Percentiles rank a stretch among this genome's conserved stretches.
These are phyloP conservation scores for Thamnidium elegans DNA, from an alignment of 192 early-diverging fungal species.

Conservation along the genomic window DNA sequence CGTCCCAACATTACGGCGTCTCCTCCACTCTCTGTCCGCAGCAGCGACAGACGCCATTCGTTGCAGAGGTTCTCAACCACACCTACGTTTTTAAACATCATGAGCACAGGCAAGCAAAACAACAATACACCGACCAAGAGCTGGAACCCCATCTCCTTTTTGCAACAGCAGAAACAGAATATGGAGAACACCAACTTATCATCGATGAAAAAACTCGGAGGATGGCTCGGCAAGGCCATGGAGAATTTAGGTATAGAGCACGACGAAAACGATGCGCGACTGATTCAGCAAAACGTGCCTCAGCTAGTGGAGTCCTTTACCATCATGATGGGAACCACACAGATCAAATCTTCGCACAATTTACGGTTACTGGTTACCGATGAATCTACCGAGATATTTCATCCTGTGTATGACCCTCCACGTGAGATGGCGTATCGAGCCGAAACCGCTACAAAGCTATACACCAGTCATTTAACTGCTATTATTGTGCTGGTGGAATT, in stretches of 20 bases:
- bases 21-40: slow-evolving; percentile 2
- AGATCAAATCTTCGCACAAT: slow-evolving; percentile 74
- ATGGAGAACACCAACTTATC: slow-evolving; percentile 44
- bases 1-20: slow-evolving; percentile 5
- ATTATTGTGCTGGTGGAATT: slow-evolving; percentile 46
- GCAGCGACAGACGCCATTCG: slow-evolving; percentile 9
- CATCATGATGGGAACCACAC: slow-evolving; percentile 64
- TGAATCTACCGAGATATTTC: slow-evolving; percentile 42
- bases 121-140: slow-evolving; percentile 6
- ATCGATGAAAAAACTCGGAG: slow-evolving; percentile 48
- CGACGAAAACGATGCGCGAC: slow-evolving; percentile 37
- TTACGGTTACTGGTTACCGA: slow-evolving; percentile 56
- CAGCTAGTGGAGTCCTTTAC: slow-evolving; percentile 73
- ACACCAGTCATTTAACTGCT: slow-evolving; percentile 59
- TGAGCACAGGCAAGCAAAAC: neutral
- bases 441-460: slow-evolving; percentile 64
- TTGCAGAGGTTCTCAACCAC: slow-evolving; percentile 1
- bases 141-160: slow-evolving; percentile 52
- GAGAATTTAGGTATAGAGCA: slow-evolving; percentile 60
- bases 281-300: slow-evolving; percentile 5
- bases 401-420: slow-evolving; percentile 34
- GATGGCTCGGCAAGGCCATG: slow-evolving; percentile 64
- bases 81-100: neutral
- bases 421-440: slow-evolving; percentile 63
- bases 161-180: slow-evolving; percentile 52